Base-by-base conservation (phyloP, 2,329 filamentous ascomycete species). In the Chrysoporthe deuterocubensis region DNA sequence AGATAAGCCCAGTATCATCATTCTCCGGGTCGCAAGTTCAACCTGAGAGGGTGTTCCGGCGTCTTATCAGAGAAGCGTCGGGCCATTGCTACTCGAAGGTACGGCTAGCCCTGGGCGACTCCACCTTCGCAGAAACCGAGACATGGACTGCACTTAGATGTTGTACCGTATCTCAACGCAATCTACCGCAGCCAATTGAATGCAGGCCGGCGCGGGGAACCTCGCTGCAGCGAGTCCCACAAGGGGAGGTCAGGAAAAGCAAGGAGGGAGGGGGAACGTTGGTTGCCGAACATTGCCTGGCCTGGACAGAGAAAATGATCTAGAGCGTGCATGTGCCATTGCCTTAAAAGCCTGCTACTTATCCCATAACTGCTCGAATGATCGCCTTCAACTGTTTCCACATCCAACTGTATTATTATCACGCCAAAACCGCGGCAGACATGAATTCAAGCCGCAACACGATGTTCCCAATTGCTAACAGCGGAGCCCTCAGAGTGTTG, bases 51-150 rank as follows among this genome's bases (percentile, higher is more conserved):
- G 18, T 26, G n/a, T 42, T 60, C 40, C 57, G 57, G 57, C 40
- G 57, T 32, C 37, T 60, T 60, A 60, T 60, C 57, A 60, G 37
- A 16, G 37, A 40, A 5, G 9, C 21, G 13, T 26, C n/a, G 44
- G 37, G n/a, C 7, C 37, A 60, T 13, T 60, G 40, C 57, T 60
- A 44, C 57, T 2, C 57, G 26, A 60, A 44, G 37, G 42, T 26
- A n/a, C 26, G 57, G 44, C 40, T 43, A 60, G 57, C 57, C n/a
- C n/a, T 11, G 8, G n/a, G n/a, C 13, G 57, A 7, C 57, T 60
- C 57, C 57, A 43, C 57, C 26, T 44, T 60, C 18, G 54, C n/a
- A n/a, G 26, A 26, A 26, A 26, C 26, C 26, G 26, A 26, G 26
- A 26, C 26, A 26, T 26, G 26, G 26, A 26, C 26, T 26, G 26